These are phyloP conservation scores for Claviceps africana DNA, from an alignment of 2,329 filamentous ascomycete species.

Conservation along the genomic window DNA sequence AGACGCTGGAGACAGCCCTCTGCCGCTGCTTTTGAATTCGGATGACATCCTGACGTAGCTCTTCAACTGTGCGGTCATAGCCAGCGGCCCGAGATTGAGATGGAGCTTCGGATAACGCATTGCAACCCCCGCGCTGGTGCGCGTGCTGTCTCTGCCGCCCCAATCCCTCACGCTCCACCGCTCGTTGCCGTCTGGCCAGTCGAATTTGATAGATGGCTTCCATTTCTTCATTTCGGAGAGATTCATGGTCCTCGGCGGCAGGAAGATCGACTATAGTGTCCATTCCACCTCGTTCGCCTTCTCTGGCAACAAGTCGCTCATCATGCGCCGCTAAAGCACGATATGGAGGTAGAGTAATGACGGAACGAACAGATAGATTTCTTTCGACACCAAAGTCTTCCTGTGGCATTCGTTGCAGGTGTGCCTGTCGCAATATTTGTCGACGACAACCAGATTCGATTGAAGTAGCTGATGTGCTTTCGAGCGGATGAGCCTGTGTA, in stretches of 20 bases:
- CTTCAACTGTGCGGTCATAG: conserved; percentile 42
- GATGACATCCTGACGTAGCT: conserved; percentile 41
- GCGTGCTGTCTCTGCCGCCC: conserved; percentile 57
- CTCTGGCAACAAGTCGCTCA: conserved; percentile 73
- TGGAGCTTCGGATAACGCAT: conserved; percentile 53
- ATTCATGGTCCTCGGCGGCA: conserved; percentile 64
- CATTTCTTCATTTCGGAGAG: conserved; percentile 78
- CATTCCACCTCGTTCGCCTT: conserved; percentile 83
- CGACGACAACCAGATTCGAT: not conserved
- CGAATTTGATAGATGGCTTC: conserved; percentile 83
- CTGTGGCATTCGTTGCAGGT: conserved; percentile 13
- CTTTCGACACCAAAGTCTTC: conserved; percentile 47
- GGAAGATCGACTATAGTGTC: conserved; percentile 82
- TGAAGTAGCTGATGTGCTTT: conserved; percentile 6
- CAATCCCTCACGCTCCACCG: conserved; percentile 65
- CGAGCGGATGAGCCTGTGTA: conserved; percentile 14
- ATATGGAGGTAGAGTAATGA: conserved; percentile 87
- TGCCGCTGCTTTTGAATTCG: conserved; percentile 46
- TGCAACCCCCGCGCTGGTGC: conserved; percentile 53
- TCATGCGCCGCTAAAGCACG: conserved; percentile 55
- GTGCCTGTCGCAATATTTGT: conserved; percentile 1
- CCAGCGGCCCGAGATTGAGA: conserved; percentile 36
- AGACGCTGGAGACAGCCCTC: conserved; percentile 58
- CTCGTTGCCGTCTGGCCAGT: conserved; percentile 57
- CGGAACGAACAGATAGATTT: conserved; percentile 76